Evolutionary conservation across 2,329 filamentous ascomycete genomes (phyloP).

Genomic region (Cordyceps cicadae): DNA sequence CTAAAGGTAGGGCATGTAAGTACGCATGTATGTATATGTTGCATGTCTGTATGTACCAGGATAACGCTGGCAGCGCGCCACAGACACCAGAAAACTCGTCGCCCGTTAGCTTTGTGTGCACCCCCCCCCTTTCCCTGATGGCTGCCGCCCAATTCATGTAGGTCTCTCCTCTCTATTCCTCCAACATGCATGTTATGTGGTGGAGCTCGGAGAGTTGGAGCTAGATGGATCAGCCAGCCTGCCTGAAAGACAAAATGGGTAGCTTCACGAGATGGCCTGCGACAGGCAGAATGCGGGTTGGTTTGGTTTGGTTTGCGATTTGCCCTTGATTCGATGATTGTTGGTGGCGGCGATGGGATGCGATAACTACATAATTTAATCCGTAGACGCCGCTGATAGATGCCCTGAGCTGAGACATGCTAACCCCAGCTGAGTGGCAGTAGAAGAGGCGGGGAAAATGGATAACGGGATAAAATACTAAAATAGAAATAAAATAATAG

Average conservation of each 20-base stretch:
- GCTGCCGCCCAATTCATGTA: slow-evolving; percentile 3
- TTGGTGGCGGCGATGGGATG: too few relatives aligned
- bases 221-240: background rate
- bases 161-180: slow-evolving; percentile 2
- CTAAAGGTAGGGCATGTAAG: too few relatives aligned
- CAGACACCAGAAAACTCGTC: background rate
- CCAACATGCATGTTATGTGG: background rate
- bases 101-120: background rate
- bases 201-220: slow-evolving; percentile 1
- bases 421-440: background rate
- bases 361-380: too few relatives aligned
- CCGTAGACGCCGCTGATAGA: too few relatives aligned
- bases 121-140: background rate
- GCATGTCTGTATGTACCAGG: too few relatives aligned
- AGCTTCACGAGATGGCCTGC: background rate
- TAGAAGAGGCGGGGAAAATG: background rate
- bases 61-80: background rate
- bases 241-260: background rate
- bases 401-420: background rate
- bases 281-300: background rate
- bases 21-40: too few relatives aligned
- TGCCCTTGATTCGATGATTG: too few relatives aligned
- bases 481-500: too few relatives aligned
- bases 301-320: background rate
- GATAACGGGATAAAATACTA: too few relatives aligned